Evolutionary conservation across 495 filamentous ascomycete species (phyloP).

Genomic region (Penicillium flavigenum): DNA sequence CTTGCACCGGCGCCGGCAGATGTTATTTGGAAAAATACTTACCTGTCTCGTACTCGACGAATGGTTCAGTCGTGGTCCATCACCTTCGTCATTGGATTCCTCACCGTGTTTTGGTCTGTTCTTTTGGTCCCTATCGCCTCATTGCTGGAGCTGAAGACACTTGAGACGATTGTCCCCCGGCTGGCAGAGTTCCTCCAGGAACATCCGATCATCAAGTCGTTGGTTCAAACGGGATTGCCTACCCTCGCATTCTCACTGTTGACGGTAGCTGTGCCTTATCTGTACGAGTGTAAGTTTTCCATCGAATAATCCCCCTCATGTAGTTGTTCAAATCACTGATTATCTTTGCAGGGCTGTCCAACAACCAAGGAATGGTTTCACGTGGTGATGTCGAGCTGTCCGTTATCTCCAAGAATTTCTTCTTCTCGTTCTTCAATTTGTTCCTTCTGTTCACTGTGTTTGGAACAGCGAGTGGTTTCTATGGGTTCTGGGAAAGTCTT

Average conservation of each 20-base stretch:
- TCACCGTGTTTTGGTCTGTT: slow-evolving; percentile 87
- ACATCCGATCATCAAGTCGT: slow-evolving; percentile 66
- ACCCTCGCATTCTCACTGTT: slow-evolving; percentile 81
- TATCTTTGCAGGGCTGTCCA: slow-evolving; percentile 61
- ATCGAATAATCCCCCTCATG: neutral
- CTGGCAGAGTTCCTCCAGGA: slow-evolving; percentile 64
- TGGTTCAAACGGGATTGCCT: slow-evolving; percentile 85
- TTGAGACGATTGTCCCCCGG: slow-evolving; percentile 68
- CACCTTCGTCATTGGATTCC: slow-evolving; percentile 73
- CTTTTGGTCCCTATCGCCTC: slow-evolving; percentile 79
- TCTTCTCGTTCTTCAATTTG: slow-evolving; percentile 99
- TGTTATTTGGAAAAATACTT: slow-evolving; percentile 91
- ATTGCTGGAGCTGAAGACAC: slow-evolving; percentile 72
- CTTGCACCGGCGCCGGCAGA: slow-evolving; percentile 85
- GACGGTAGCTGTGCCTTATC: slow-evolving; percentile 84
- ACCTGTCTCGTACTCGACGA: slow-evolving; percentile 70
- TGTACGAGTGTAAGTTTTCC: slow-evolving; percentile 75
- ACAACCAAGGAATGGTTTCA: slow-evolving; percentile 89
- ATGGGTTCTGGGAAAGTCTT: slow-evolving; percentile 67
- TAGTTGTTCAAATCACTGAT: slow-evolving; percentile 11
- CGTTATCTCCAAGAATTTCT: slow-evolving; percentile 96
- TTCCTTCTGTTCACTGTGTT: slow-evolving; percentile 94
- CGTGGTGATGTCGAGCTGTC: slow-evolving; percentile 94
- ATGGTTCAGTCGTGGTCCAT: slow-evolving; percentile 78
- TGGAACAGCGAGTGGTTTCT: slow-evolving; percentile 71